Evolutionary conservation across 2,329 filamentous ascomycete genomes (phyloP), one percentile per base, ranked within the genome.

Genomic region (Fusarium sp.): DNA sequence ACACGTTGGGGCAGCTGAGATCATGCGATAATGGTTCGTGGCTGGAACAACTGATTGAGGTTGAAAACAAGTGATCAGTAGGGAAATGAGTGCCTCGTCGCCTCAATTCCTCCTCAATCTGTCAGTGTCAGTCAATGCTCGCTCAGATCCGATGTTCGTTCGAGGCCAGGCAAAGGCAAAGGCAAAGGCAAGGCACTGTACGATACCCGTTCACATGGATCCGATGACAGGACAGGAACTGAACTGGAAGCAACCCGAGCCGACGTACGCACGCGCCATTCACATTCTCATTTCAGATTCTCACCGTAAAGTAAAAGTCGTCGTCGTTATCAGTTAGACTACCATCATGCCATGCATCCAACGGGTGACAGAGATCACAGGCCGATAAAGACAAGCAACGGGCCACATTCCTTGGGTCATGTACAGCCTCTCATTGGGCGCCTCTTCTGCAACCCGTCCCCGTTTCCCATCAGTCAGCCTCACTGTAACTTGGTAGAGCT

Each of bases 381-480:
- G 55, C 49, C 48, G 64, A 62, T 54, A 63, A 60, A 46, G 41
- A 51, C 41, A 49, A 42, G 44, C 62, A 72, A 72, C 64, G 70
- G 70, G 66, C 70, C 62, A 73, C 64, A 73, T 74, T 73, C 62
- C 71, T 57, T 63, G 45, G 52, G 21, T 23, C 54, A 38, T 49
- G 29, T 41, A 55, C 45, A 51, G 35, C 37, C 33, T 66, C 48
- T 69, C 33, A 77, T 77, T 77, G 75, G 75, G 70, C 74, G 66
- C 67, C 66, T 69, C 66, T 51, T 57, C 37, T 70, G 64, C 64
- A 73, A 69, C 62, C 68, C 39, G 62, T 70, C 67, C 66, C 68
- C 39, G 60, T 73, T 72, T 70, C 66, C 61, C 59, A 63, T 55
- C 42, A 64, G 76, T 73, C 71, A 77, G 76, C 76, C 76, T 77